Conservation (phyloP, 768 basidiomycete species). For the Mrakia gelida region DNA sequence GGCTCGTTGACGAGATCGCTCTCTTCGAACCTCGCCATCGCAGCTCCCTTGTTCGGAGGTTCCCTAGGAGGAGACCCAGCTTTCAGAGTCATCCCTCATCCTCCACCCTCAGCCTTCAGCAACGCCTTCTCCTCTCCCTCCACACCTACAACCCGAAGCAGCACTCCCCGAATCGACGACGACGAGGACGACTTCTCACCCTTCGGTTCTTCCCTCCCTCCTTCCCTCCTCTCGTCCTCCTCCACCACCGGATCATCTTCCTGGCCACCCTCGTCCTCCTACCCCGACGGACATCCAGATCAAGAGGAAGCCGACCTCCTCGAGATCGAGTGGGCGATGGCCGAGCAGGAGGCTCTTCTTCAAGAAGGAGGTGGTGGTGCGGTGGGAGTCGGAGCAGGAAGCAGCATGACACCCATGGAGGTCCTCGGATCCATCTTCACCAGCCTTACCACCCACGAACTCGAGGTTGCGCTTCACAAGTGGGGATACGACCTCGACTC, state of each 20-base stretch:
- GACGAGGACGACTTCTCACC: conserved; percentile 52
- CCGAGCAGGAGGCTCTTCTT: background rate
- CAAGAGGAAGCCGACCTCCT: conserved; percentile 19
- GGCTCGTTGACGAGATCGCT: conserved; percentile 48
- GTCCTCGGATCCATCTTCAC: conserved; percentile 91
- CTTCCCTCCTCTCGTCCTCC: conserved; percentile 53
- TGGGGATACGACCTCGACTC: conserved; percentile 93
- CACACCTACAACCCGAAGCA: background rate
- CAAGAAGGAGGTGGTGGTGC: background rate
- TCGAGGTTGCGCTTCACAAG: conserved; percentile 83
- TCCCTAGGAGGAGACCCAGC: background rate
- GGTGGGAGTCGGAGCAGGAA: background rate
- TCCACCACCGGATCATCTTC: conserved; percentile 44
- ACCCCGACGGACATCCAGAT: conserved; percentile 26
- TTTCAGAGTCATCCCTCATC: background rate
- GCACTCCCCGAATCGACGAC: conserved; percentile 45
- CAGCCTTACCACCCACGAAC: conserved; percentile 77
- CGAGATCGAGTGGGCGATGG: conserved; percentile 12
- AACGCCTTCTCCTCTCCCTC: background rate
- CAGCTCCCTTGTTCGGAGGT: background rate
- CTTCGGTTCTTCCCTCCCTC: conserved; percentile 51
- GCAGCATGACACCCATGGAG: conserved; percentile 82
- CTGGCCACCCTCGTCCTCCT: conserved; percentile 23
- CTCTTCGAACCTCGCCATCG: conserved; percentile 28
- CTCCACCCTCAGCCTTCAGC: background rate